These are phyloP conservation scores for Candida caryicola DNA, from an alignment of 805 yeast genomes.

Conservation along the genomic window DNA sequence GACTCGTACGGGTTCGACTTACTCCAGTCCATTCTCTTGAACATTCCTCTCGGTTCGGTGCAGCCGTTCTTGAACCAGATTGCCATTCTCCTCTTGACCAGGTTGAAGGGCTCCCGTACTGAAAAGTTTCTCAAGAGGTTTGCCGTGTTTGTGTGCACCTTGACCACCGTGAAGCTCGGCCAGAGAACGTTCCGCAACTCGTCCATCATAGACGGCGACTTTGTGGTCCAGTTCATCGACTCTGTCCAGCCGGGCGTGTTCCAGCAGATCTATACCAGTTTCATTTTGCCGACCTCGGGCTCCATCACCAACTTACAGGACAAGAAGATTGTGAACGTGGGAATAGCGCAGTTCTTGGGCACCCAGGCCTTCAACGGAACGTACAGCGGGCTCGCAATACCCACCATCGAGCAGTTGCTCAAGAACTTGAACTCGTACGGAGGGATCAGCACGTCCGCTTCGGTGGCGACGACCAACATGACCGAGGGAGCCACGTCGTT, in stretches of 20 bases:
- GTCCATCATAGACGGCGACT: slow-evolving; percentile 33
- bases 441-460: slow-evolving; percentile 22
- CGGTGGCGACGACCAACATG: slow-evolving; percentile 15
- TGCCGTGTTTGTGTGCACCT: slow-evolving; percentile 53
- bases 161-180: slow-evolving; percentile 2
- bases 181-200: slow-evolving; percentile 1
- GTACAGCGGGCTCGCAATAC: slow-evolving; percentile 22
- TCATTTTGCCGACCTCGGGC: slow-evolving; percentile 52
- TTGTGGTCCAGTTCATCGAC: slow-evolving; percentile 64
- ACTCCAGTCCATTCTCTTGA: slow-evolving; percentile 62
- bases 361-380: slow-evolving; percentile 17
- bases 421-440: slow-evolving; percentile 27
- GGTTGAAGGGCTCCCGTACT: slow-evolving; percentile 78
- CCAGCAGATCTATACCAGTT: slow-evolving; percentile 46
- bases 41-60: slow-evolving; percentile 50
- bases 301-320: slow-evolving; percentile 51
- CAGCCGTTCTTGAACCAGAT: slow-evolving; percentile 63
- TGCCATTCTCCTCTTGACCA: slow-evolving; percentile 70
- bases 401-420: slow-evolving; percentile 32
- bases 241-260: slow-evolving; percentile 65
- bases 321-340: slow-evolving; percentile 52
- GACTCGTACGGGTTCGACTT: slow-evolving; percentile 85
- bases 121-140: slow-evolving; percentile 76
- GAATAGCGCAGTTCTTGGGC: slow-evolving; percentile 44
- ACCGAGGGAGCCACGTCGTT: slow-evolving; percentile 20